Base-by-base conservation (phyloP, 495 filamentous ascomycete genomes). In the Trichodelitschia bisporula region DNA sequence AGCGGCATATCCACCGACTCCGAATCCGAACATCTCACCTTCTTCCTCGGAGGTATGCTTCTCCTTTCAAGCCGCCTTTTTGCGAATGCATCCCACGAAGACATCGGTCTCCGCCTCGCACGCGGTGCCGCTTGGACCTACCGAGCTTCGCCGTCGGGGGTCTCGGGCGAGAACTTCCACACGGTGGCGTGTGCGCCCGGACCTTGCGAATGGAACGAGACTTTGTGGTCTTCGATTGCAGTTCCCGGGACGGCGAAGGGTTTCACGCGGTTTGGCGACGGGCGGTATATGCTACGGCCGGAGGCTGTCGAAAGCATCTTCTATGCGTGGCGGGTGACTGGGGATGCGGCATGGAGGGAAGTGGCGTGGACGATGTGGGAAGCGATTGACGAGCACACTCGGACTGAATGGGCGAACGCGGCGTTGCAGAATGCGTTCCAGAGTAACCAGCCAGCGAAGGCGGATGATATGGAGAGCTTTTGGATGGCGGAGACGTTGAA, bases 401-500 rank as follows among this genome's bases (percentile, higher is more conserved):
- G 58, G 16, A 69, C 66, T 0, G 64, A 57, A 2, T 67, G 64
- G 3, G 80, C 79, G 3, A 90, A 68, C 48, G 58, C 63, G 10
- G 58, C 57, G 9, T 49, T 90, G 26, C 38, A 40, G 0, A 45
- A 89, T 45, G 79, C 86, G n/a, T 75, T 77, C 40, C 43, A 41
- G 14, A 6, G 36, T 0, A 54, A 52, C 5, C 26, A n/a, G 6
- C 50, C 29, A 31, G 34, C 17, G 16, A 30, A 32, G 16, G 46
- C 49, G 19, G 68, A 89, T 38, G 67, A 69, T 43, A 72, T 83
- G 58, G 80, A 91, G 55, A 83, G 74, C 40, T 91, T 89, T 55
- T 68, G 77, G 51, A 83, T 86, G 44, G 80, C 82, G 0, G 80
- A 92, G 55, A 74, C 82, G 31, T 36, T 89, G 41, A 92, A 92